Evolutionary conservation across 768 basidiomycete genomes (phyloP).

Genomic region (Termitomyces sp.): DNA sequence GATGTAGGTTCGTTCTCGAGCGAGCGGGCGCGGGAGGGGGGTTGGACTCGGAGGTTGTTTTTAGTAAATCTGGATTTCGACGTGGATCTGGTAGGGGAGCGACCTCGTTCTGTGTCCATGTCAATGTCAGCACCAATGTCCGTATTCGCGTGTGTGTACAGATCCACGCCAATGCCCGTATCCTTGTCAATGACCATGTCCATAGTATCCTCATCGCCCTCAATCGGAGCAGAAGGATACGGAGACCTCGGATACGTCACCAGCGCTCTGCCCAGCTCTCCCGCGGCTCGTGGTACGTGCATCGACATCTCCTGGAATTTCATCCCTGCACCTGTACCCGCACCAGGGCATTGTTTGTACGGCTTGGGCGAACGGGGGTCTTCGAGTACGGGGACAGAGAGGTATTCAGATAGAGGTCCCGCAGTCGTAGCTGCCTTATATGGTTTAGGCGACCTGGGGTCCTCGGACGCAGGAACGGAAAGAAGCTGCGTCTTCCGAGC

Average conservation of each 20-base stretch:
- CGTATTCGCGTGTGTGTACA: too few relatives aligned
- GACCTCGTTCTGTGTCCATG: constrained; percentile 4
- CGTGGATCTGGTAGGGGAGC: not conserved
- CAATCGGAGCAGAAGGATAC: constrained; percentile 23
- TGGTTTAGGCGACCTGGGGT: constrained; percentile 35
- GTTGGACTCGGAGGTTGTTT: not conserved
- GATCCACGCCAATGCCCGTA: not conserved
- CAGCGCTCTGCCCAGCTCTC: constrained; percentile 23
- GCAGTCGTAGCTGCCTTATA: constrained; percentile 3
- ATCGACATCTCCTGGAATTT: constrained; percentile 11
- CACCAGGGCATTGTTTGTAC: constrained; percentile 4
- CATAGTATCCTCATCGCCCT: constrained; percentile 4
- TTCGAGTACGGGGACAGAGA: constrained; percentile 24
- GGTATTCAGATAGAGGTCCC: not conserved
- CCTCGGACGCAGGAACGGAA: constrained; percentile 23
- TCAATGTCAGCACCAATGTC: too few relatives aligned
- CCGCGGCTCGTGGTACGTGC: constrained; percentile 13
- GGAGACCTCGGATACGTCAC: constrained; percentile 36
- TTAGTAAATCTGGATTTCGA: too few relatives aligned
- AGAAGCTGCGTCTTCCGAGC: constrained; percentile 3
- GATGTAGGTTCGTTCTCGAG: constrained; percentile 11
- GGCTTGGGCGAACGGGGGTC: constrained; percentile 37
- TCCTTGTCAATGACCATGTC: not conserved
- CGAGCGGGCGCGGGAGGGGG: constrained; percentile 14
- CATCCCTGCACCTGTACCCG: constrained; percentile 2